Evolutionary conservation across 768 basidiomycete species (phyloP), one percentile per base, ranked within the genome.

Genomic region (Fibroporia radiculosa): DNA sequence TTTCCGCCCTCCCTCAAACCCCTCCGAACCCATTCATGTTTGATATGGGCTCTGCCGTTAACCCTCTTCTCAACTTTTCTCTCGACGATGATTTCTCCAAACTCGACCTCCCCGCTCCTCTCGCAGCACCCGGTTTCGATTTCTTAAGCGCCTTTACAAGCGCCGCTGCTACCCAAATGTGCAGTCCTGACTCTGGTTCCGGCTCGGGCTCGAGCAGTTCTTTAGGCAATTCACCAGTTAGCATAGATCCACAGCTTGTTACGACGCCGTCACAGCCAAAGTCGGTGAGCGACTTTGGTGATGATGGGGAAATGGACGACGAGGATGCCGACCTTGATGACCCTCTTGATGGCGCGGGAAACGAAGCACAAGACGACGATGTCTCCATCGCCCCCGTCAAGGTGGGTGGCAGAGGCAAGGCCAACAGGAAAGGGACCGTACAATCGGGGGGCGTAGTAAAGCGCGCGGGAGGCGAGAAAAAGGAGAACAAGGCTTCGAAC

Each of bases 201-300:
- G 50, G 48, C 20, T 57, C 57, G 1, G 56, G 55, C 28, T 44
- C 51, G 22, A 51, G 51, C 2, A 36, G 54, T 7, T 44, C 50
- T 10, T 25, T 42, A 11, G 51, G 44, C 14, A 50, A 52, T 24
- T 65, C 64, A 0, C 62, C 64, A 8, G 39, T 64, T 34, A 65
- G 69, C 36, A 89, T 90, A 58, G 83, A 90, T 60, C 86, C 87
- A 0, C 82, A 83, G 60, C 78, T 88, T 43, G 80, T 88, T 45
- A 80, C 71, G 31, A 82, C 83, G 0, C 82, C 82, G 3, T 61
- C 79, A 20, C 58, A 67, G 42, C 69, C 70, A 5, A 64, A 68
- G 52, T 62, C 58, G 47, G 62, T 48, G 56, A 76, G 54, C 62
- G 70, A 50, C 57, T 65, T 67, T 40, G 68, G 50, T 18, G 66